Evolutionary conservation across 2,329 filamentous ascomycete genomes (phyloP).

Genomic region (Clarireedia hainanense): DNA sequence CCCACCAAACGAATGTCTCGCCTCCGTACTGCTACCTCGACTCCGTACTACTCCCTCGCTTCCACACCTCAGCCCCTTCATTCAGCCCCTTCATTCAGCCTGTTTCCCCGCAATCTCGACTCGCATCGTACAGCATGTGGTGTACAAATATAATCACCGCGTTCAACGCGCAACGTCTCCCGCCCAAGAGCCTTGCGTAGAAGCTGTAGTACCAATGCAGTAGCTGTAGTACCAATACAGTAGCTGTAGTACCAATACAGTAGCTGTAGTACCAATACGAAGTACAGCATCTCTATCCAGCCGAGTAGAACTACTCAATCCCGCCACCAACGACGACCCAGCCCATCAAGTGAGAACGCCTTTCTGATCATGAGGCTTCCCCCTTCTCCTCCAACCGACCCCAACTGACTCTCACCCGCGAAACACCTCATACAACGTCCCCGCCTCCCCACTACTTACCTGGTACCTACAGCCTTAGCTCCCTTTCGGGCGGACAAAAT

Average conservation of each 20-base stretch:
- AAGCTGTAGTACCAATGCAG: neutral
- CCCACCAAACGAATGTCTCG: too few relatives aligned
- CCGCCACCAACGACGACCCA: too few relatives aligned
- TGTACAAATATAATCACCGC: neutral
- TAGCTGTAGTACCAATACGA: too few relatives aligned
- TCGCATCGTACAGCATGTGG: constrained; percentile 1
- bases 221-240: too few relatives aligned
- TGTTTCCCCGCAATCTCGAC: constrained; percentile 1
- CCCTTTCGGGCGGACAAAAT: neutral
- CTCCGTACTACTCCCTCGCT: too few relatives aligned
- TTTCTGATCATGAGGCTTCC: neutral
- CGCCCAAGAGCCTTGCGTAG: neutral
- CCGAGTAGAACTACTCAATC: too few relatives aligned
- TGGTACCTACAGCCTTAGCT: neutral
- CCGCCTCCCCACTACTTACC: neutral
- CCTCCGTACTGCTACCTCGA: too few relatives aligned
- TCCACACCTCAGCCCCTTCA: neutral
- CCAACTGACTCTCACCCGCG: neutral
- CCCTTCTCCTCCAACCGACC: neutral
- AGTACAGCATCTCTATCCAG: neutral
- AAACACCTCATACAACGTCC: neutral
- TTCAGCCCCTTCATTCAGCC: neutral
- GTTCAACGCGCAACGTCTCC: neutral
- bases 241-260: too few relatives aligned
- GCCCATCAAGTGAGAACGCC: neutral